Base-by-base conservation (phyloP, 768 basidiomycete species). In the Wakefieldia striispora region DNA sequence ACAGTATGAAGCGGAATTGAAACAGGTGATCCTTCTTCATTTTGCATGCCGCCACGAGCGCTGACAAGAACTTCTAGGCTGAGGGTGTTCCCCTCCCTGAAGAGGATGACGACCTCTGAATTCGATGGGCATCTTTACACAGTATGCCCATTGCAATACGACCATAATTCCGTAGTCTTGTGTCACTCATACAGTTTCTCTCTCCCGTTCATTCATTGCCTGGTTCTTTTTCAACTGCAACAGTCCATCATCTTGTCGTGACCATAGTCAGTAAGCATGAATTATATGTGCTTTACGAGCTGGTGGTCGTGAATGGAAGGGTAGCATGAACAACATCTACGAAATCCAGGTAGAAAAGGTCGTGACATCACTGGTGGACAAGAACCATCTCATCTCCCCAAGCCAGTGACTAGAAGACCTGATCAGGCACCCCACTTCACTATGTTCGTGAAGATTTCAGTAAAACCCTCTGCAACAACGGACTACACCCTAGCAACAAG, bases 81-180 rank as follows among this genome's bases (percentile, higher is more conserved):
- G 93, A 90, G 64, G 76, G 78, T 54, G 87, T 94, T 55, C 97
- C 97, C 64, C 89, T 99, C 54, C 97, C 97, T 45, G 97, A 98
- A 72, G 97, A 99, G 71, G 97, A 95, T 43, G 93, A 95, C 49
- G 88, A 92, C 58, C 78, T 90, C 63, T 87, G 79, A 75, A 49
- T 35, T 55, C 49, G 27, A 55, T 45, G 26, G 49, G 43, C 60
- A 57, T 51, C 40, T 49, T 49, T 47, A 36, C 52, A 56, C n/a
- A n/a, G n/a, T 45, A 54, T 54, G 58, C 49, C 57, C 39, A 29
- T 29, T 29, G 29, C 29, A 35, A 53, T 53, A 60, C 54, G 59
- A 52, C 47, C 33, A 50, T 56, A 49, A 54, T 57, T 48, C 29
- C 51, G 38, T 58, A 57, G 51, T 58, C 49, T 54, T 50, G 51